A percentile compares a stretch with the other conserved stretches of the same genome.
phyloP scores from a whole-genome alignment of 257 asterid genomes.

The Salvia miltiorrhiza region DNA sequence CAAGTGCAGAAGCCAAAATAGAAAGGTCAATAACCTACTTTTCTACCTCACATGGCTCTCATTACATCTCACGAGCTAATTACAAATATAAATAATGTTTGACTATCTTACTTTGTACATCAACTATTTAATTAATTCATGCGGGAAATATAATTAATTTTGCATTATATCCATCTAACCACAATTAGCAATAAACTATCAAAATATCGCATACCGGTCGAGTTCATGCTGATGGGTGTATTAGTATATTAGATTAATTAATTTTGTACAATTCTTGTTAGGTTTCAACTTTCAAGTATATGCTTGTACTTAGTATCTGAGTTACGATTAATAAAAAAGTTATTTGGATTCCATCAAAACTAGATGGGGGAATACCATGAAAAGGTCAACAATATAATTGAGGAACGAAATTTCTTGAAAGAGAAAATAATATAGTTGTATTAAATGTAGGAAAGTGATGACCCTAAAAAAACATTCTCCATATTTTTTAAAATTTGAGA shows the following conservation, averaged over 20 bases:
- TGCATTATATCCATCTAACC: background rate
- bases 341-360: background rate
- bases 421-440: too few species aligned
- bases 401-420: background rate
- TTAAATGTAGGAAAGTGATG: background rate
- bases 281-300: background rate
- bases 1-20: constrained; percentile 16
- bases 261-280: background rate
- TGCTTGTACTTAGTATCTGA: background rate
- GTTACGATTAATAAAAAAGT: background rate
- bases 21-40: constrained; percentile 18
- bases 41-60: constrained; percentile 3
- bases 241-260: background rate
- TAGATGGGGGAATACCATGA: background rate
- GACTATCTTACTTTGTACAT: constrained; percentile 3
- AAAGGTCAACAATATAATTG: background rate
- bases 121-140: background rate
- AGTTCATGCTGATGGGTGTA: background rate
- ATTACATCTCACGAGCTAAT: constrained; percentile 19
- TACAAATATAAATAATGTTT: constrained; percentile 12
- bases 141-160: background rate
- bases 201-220: background rate
- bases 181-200: background rate
- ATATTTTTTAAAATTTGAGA: background rate
- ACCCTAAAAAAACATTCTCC: background rate